Conservation (phyloP, 257 asterid species). For the Lantana camara region DNA sequence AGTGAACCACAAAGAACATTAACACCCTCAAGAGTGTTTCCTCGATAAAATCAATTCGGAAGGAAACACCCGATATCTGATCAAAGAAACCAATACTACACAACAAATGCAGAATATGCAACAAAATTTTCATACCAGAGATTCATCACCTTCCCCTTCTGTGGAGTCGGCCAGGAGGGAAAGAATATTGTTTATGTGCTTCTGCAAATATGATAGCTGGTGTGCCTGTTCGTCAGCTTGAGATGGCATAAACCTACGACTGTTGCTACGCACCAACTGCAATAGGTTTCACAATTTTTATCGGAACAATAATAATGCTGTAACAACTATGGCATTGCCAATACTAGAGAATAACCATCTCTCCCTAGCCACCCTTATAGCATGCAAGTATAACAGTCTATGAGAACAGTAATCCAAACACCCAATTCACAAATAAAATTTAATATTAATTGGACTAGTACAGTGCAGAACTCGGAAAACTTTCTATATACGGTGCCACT, state of each 20-base stretch:
- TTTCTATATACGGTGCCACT: slow-evolving; percentile 14
- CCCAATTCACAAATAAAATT: neutral
- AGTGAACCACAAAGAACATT: neutral
- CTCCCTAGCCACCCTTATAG: neutral
- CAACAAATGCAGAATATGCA: slow-evolving; percentile 8
- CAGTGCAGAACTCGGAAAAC: slow-evolving; percentile 3
- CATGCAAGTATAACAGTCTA: neutral
- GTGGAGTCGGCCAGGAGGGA: slow-evolving; percentile 82
- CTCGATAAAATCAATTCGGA: neutral
- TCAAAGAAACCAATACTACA: slow-evolving; percentile 10
- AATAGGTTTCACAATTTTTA: slow-evolving; percentile 14
- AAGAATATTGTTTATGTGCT: slow-evolving; percentile 81
- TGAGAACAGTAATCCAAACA: neutral
- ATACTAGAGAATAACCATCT: neutral
- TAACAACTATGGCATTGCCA: slow-evolving; percentile 3
- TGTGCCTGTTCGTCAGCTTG: slow-evolving; percentile 96
- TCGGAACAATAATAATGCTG: slow-evolving; percentile 12
- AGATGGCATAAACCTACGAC: slow-evolving; percentile 89
- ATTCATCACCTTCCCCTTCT: slow-evolving; percentile 82
- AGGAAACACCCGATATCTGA: slow-evolving; percentile 6
- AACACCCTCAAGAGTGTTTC: neutral
- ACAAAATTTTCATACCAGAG: slow-evolving; percentile 56
- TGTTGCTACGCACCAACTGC: slow-evolving; percentile 97
- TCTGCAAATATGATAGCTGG: slow-evolving; percentile 91
- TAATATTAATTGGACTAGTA: neutral